These are phyloP conservation scores for Claviceps spartinae DNA, from an alignment of 2,329 filamentous ascomycete species.

Conservation along the genomic window DNA sequence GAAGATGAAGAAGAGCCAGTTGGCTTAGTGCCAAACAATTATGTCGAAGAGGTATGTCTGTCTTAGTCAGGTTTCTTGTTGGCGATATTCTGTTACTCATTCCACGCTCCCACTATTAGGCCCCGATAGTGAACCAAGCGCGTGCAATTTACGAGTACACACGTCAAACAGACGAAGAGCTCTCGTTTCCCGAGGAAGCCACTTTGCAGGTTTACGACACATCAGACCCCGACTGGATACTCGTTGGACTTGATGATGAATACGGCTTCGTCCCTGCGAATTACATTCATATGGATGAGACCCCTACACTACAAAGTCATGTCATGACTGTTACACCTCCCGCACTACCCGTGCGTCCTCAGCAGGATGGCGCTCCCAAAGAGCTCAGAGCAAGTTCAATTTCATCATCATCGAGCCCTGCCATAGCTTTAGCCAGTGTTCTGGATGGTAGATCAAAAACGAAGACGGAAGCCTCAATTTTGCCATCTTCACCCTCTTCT, in stretches of 20 bases:
- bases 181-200: constrained; percentile 87
- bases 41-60: constrained; percentile 68
- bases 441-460: constrained; percentile 33
- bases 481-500: constrained; percentile 12
- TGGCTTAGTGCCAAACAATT: constrained; percentile 86
- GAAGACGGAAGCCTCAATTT: constrained; percentile 14
- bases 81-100: neutral
- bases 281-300: constrained; percentile 66
- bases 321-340: constrained; percentile 24
- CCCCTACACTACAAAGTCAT: constrained; percentile 28
- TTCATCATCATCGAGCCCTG: constrained; percentile 28
- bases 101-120: constrained; percentile 27
- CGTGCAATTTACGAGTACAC: constrained; percentile 97
- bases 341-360: constrained; percentile 29
- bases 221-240: constrained; percentile 90
- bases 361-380: constrained; percentile 19
- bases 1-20: constrained; percentile 86
- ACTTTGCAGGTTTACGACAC: constrained; percentile 74
- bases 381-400: constrained; percentile 14
- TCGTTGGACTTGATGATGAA: constrained; percentile 72
- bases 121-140: constrained; percentile 53
- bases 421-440: constrained; percentile 41
- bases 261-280: constrained; percentile 93
- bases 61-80: too few relatives aligned
- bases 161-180: constrained; percentile 91